Base-by-base conservation (phyloP, 495 filamentous ascomycete species). In the Neurospora tetraspora region DNA sequence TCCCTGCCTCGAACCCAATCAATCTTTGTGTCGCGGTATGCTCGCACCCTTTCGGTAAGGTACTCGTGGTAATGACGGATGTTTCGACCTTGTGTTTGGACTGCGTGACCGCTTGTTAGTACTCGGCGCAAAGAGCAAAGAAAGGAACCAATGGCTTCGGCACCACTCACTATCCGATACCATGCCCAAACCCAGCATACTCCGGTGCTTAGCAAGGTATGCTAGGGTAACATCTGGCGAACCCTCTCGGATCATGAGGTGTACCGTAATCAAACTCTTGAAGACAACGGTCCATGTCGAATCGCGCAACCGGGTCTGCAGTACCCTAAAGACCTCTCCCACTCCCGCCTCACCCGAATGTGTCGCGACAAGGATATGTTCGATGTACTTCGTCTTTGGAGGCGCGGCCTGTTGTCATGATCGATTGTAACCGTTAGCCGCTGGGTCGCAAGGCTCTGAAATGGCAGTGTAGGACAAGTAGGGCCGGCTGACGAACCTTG, bases 371-470 rank as follows among this genome's bases (percentile, higher is more conserved):
- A 99, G 88, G 79, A 99, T 97, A 78, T 97, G 93, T 81, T 99
- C 96, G 83, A 99, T 94, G 85, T 99, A 99, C 85, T 99, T 99
- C 69, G 96, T 95, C 85, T 99, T 99, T 31, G 96, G 96, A 73
- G 96, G 92, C 70, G 96, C 96, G 82, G 94, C 92, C 92, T 97
- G 70, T 59, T 12, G 18, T n/a, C 20, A 43, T 68, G 59, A 69
- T 31, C 27, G 65, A 45, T 37, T 45, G 73, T 79, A 37, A 77
- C 74, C 70, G 23, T 59, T 27, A 14, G 47, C 47, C 47, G 47
- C n/a, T 42, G 14, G 39, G 5, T 39, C 8, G 11, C 43, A 34
- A 31, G n/a, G 69, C 37, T 43, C 36, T 27, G 37, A 7, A 18
- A 23, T 38, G 40, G 23, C 53, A 39, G 39, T 8, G 31, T 34